Evolutionary conservation across 2,329 filamentous ascomycete species (phyloP), one percentile per base, ranked within the genome.

Genomic region (Berkeleyomyces basicola): DNA sequence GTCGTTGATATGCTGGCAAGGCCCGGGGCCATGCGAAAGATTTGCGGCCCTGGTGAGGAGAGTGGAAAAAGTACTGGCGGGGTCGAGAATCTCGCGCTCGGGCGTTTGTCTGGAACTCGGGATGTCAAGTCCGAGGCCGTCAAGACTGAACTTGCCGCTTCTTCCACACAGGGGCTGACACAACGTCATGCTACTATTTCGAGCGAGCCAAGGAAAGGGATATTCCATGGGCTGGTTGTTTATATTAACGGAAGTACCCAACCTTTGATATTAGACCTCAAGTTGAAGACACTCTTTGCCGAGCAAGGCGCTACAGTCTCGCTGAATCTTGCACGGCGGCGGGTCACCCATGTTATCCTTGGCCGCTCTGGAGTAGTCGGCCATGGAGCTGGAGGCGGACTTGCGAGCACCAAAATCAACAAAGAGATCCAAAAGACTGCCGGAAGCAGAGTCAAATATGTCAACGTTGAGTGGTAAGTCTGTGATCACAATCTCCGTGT

Each of bases 161-260:
- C 33, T 3, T 39, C 51, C 10, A 55, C 33, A 16, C 43, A 10
- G 9, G 16, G 9, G 3, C 7, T 11, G n/a, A 16, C 33, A 10
- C 44, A 59, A 49, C 42, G 36, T 59, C 4, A 3, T 40, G 3
- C 16, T 23, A 4, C 43, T 4, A 31, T 16, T 11, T 7, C 43
- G 36, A n/a, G 10, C n/a, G 68, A 55, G 65, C 71, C 58, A 66
- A 64, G 64, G 66, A 71, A 68, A 67, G 69, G 75, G 57, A 80
- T 95, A 61, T 91, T 96, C 70, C 74, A 81, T 53, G 82, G 84
- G 14, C 78, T 90, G 31, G 84, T 82, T 60, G 80, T 96, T 68
- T 93, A 92, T 74, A 81, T 96, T 72, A 96, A 96, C 72, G 90
- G 90, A 65, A 91, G 87, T 67, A 95, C 90, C 1, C 80, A 84